Evolutionary conservation across 1,284 basidiomycete genomes (phyloP).

Genomic region (Rhodotorula sp.): DNA sequence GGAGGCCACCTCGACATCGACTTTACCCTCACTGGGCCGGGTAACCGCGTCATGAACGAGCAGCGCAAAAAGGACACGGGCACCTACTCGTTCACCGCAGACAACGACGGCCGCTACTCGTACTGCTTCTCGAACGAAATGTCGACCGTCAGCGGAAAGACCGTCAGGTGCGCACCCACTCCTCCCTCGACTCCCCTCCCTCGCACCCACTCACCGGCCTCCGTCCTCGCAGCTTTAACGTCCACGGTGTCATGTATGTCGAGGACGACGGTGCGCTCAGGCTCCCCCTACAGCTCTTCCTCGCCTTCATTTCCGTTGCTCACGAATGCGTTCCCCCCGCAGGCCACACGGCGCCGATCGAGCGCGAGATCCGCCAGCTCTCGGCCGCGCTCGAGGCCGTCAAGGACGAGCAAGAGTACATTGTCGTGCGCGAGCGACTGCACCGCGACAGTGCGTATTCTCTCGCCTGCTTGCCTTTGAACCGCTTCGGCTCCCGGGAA

Average conservation of each 20-base stretch:
- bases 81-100: slow-evolving; percentile 81
- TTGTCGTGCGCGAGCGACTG: slow-evolving; percentile 87
- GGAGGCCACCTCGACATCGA: slow-evolving; percentile 97
- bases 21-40: slow-evolving; percentile 83
- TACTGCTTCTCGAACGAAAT: slow-evolving; percentile 99
- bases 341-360: slow-evolving; percentile 78
- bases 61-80: slow-evolving; percentile 87
- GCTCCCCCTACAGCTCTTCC: no score
- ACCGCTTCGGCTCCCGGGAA: no score
- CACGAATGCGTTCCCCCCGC: slow-evolving; percentile 17
- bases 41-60: slow-evolving; percentile 67
- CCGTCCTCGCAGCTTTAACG: slow-evolving; percentile 76
- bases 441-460: slow-evolving; percentile 74
- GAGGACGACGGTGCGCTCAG: slow-evolving; percentile 70
- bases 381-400: slow-evolving; percentile 81
- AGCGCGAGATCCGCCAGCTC: slow-evolving; percentile 89
- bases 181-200: neutral
- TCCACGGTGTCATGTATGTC: slow-evolving; percentile 94
- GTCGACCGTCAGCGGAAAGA: slow-evolving; percentile 91
- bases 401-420: slow-evolving; percentile 99
- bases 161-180: slow-evolving; percentile 68
- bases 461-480: neutral
- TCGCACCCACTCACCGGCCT: neutral
- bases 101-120: slow-evolving; percentile 80
- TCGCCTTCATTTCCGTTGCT: neutral